These are phyloP conservation scores for Iberis amara DNA, from an alignment of 441 rosid species.

Conservation along the genomic window DNA sequence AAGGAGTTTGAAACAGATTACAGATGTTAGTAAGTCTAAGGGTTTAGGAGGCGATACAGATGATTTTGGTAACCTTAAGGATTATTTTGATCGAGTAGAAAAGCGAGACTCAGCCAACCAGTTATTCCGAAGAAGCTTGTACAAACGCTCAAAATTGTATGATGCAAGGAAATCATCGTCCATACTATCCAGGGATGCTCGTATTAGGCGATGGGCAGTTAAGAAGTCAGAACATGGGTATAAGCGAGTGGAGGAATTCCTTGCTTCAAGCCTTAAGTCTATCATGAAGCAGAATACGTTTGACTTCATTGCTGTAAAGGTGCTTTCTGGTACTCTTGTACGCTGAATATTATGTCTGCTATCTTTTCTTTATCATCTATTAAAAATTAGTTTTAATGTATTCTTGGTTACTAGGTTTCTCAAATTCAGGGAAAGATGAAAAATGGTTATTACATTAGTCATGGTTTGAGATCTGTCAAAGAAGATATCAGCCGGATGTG, in stretches of 20 bases:
- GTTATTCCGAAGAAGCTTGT: conserved; percentile 75
- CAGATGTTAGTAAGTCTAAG: conserved; percentile 45
- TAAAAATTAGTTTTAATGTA: conserved; percentile 24
- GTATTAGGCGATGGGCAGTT: conserved; percentile 82
- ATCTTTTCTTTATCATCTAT: conserved; percentile 7
- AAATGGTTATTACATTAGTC: conserved; percentile 78
- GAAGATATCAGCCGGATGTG: conserved; percentile 98
- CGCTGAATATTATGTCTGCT: conserved; percentile 17
- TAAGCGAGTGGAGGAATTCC: conserved; percentile 90
- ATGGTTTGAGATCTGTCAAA: conserved; percentile 81
- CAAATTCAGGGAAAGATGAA: conserved; percentile 82
- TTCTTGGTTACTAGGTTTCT: conserved; percentile 57
- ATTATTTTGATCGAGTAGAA: conserved; percentile 90
- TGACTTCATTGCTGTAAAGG: conserved; percentile 87
- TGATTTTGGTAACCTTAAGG: conserved; percentile 90
- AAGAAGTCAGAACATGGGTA: conserved; percentile 86
- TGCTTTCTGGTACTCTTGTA: conserved; percentile 29
- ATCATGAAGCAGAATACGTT: conserved; percentile 92
- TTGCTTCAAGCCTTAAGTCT: conserved; percentile 81
- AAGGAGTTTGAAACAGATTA: conserved; percentile 62
- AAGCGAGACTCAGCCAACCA: conserved; percentile 90
- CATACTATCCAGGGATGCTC: conserved; percentile 95
- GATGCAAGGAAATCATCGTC: conserved; percentile 94
- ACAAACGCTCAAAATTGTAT: conserved; percentile 87
- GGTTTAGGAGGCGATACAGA: conserved; percentile 50